These are phyloP conservation scores for Coniochaeta sp. DNA, from an alignment of 2,329 filamentous ascomycete genomes.

Conservation along the genomic window DNA sequence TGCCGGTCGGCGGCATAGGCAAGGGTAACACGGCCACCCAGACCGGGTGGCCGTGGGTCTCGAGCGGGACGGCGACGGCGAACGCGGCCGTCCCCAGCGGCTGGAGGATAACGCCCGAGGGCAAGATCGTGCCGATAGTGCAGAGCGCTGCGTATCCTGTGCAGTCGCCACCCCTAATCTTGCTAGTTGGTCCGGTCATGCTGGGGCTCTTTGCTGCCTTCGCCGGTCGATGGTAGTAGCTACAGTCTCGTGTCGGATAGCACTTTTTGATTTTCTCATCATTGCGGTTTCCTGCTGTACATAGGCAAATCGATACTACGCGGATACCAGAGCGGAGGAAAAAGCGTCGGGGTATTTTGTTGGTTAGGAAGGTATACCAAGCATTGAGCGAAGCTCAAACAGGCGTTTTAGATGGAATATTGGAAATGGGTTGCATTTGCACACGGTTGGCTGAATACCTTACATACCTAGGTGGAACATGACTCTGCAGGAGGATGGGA, in stretches of 20 bases:
- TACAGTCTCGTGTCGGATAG: not conserved
- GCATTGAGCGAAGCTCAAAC: not conserved
- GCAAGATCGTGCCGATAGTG: constrained; percentile 66
- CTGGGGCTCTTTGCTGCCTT: constrained; percentile 1
- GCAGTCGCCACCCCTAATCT: not conserved
- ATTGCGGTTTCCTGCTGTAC: not conserved
- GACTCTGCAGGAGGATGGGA: not conserved
- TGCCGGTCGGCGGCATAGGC: constrained; percentile 65
- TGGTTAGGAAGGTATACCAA: not conserved
- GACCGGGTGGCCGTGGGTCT: constrained; percentile 63
- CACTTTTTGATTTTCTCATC: not conserved
- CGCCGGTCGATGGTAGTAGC: constrained; percentile 1
- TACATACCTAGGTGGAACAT: not conserved
- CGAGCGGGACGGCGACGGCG: constrained; percentile 37
- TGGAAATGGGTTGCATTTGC: not conserved
- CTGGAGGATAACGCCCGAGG: constrained; percentile 72
- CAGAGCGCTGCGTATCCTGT: not conserved
- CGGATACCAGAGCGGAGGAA: not conserved
- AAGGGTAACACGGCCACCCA: constrained; percentile 47
- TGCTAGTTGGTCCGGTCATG: constrained; percentile 2
- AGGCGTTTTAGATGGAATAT: not conserved
- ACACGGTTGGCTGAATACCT: not conserved
- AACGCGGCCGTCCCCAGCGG: constrained; percentile 61
- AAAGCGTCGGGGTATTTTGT: not conserved
- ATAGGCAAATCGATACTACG: not conserved